Base-by-base conservation (phyloP, 768 basidiomycete genomes). In the Boletales sp. region DNA sequence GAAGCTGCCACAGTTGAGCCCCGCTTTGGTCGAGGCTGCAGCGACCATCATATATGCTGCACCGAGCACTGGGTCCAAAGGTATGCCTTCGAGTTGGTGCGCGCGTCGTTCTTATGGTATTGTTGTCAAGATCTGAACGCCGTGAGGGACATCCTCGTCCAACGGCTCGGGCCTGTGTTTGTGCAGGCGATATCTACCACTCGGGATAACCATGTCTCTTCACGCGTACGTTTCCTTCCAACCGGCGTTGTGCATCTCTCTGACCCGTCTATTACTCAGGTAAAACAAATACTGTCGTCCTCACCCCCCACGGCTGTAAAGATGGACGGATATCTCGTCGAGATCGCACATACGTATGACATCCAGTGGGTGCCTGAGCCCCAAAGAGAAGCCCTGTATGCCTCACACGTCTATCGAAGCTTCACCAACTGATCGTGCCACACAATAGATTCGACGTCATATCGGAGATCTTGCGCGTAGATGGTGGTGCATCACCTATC, bases 41-140 rank as follows among this genome's bases (percentile, higher is more conserved):
- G 82, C 84, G 12, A 86, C 76, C 48, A 76, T 89, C 51, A 81
- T 90, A 46, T 81, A 75, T 55, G 79, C 83, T 7, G 77, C 81
- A 1, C 77, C 80, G 19, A 73, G 75, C 39, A 64, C 76, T 4
- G 79, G 80, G 24, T 80, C 74, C 8, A 81, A 75, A 77, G 87
- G 87, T 86, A 21, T 15, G 55, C 14, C 8, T 31, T 5, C 8
- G 4, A 27, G 7, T 27, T 41, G 8, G 10, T 17, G 17, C 34
- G 10, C 36, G 32, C 34, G 19, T 49, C 30, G 30, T 24, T 17
- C 18, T 8, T 17, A 36, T 15, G 9, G n/a, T 17, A 27, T 50
- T 17, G 32, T 29, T 38, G 31, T 51, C 8, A 47, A 90, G 87
- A 90, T 45, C 74, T 90, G 40, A 69, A 75, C 30, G 49, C 65